Evolutionary conservation across 2,329 filamentous ascomycete species (phyloP).

Genomic region (Cercospora citrullina): DNA sequence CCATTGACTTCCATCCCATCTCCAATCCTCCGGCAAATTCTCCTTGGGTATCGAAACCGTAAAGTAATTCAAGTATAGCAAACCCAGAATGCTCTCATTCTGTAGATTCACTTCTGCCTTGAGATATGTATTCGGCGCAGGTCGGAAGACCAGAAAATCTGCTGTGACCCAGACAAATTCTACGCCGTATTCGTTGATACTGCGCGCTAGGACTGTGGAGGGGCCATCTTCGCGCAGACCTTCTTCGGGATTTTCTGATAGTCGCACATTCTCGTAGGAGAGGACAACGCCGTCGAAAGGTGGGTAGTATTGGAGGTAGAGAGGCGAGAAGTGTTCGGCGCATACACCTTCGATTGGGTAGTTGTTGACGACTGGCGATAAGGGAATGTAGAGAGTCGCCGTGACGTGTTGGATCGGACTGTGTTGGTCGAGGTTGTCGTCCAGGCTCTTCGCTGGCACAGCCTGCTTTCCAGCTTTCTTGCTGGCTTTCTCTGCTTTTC

Average conservation of each 20-base stretch:
- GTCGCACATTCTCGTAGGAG: conserved; percentile 66
- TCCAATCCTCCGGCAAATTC: conserved; percentile 75
- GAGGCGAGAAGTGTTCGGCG: conserved; percentile 71
- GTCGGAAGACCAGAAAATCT: conserved; percentile 81
- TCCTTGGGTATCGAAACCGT: conserved; percentile 81
- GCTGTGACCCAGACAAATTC: conserved; percentile 86
- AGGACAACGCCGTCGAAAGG: conserved; percentile 73
- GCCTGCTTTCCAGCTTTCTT: conserved; percentile 1
- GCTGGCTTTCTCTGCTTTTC: conserved; percentile 18
- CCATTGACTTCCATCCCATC: conserved; percentile 70
- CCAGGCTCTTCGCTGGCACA: neutral
- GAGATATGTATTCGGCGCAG: conserved; percentile 69
- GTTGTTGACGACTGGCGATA: conserved; percentile 70
- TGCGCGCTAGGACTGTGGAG: conserved; percentile 44
- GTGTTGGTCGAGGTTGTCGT: conserved; percentile 9
- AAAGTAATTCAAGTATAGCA: conserved; percentile 89
- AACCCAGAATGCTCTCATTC: conserved; percentile 82
- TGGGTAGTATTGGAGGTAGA: conserved; percentile 75
- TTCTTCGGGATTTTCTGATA: conserved; percentile 53
- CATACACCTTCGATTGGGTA: conserved; percentile 69
- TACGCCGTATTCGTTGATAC: conserved; percentile 78
- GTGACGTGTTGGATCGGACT: conserved; percentile 79
- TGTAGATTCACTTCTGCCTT: conserved; percentile 83
- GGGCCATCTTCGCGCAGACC: conserved; percentile 11
- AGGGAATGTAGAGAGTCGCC: conserved; percentile 74